Evolutionary conservation across 2,329 filamentous ascomycete species (phyloP).

Genomic region (Paraphaeosphaeria minitans): DNA sequence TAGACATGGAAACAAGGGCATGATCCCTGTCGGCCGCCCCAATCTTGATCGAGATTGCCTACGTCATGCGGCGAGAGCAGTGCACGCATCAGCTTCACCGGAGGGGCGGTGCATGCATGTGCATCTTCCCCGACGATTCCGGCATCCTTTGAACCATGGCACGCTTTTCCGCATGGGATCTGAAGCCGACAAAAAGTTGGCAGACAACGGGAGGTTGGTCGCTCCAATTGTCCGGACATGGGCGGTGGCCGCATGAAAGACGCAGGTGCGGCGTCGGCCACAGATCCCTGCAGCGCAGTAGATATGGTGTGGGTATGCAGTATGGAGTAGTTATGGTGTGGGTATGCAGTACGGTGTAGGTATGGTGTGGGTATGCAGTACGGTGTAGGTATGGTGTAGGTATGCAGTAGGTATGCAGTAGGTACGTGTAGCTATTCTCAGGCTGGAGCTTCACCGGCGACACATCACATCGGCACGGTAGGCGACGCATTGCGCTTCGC

Average conservation of each 20-base stretch:
- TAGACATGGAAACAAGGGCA: not conserved
- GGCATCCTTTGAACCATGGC: slow-evolving; percentile 23
- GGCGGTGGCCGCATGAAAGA: not conserved
- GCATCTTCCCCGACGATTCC: not conserved
- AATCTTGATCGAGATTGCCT: slow-evolving; percentile 12
- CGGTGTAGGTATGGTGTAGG: too few species aligned
- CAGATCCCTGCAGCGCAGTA: slow-evolving; percentile 18
- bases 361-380: too few species aligned
- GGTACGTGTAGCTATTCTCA: too few species aligned
- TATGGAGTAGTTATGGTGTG: too few species aligned
- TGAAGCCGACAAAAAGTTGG: slow-evolving; percentile 27
- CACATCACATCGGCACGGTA: not conserved
- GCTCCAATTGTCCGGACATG: not conserved
- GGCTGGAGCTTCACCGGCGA: not conserved
- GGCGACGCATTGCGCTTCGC: not conserved
- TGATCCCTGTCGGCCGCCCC: slow-evolving; percentile 12
- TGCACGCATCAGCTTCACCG: not conserved
- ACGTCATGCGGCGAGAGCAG: slow-evolving; percentile 14
- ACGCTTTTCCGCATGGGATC: not conserved
- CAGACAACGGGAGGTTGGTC: slow-evolving; percentile 15
- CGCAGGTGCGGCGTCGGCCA: slow-evolving; percentile 17
- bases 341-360: too few species aligned
- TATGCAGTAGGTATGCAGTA: too few species aligned
- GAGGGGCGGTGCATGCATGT: slow-evolving; percentile 3
- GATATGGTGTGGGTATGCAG: too few species aligned